Base-by-base conservation (phyloP, 108 stramenopile genomes). In the Schizochytrium sp. region DNA sequence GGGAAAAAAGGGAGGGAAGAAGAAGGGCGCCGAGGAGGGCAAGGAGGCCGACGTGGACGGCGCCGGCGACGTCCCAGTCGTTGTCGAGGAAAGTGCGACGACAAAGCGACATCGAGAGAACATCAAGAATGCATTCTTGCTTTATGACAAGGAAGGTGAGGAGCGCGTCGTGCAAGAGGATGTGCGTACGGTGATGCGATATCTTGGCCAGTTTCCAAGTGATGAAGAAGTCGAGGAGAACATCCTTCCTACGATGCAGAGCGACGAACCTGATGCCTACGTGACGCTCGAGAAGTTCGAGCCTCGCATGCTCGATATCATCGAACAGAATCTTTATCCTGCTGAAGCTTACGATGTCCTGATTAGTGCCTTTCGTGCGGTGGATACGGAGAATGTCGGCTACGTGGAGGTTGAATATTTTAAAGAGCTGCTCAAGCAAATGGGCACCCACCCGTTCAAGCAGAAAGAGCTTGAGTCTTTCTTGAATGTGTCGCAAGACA, bases 211-310 rank as follows among this genome's bases (percentile, higher is more conserved):
- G 4, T 53, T 53, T 45, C 76, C 76, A 34, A 53, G 48, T 12
- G 76, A 83, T 0, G 19, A 21, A 16, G 51, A 47, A 53, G 76
- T 83, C 6, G 51, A 47, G 76, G 48, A 83, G 23, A 45, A 83
- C 48, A 83, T 83, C 51, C 48, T 83, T 43, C 76, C 76, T 6
- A 53, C 76, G 6, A 47, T 83, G 48, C 76, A 83, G 76, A 83
- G 76, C 76, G 76, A 83, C 45, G 76, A 83, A 12, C 76, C 76
- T 83, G 76, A 83, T 34, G 76, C 76, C 19, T 83, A 83, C 28
- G 51, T 83, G n/a, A 83, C 51, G 45, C 76, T 83, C 16, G 76
- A 83, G 12, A 83, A 83, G 76, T 83, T 83, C 2, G 76, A 83
- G 51, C 76, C 76, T 14, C 45, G 76, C 16, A 83, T 83, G 76